Percentiles rank a stretch among this genome's conserved stretches.
Evolutionary conservation across 208 protist genomes (phyloP).

Genomic region (Crithidia sp.): DNA sequence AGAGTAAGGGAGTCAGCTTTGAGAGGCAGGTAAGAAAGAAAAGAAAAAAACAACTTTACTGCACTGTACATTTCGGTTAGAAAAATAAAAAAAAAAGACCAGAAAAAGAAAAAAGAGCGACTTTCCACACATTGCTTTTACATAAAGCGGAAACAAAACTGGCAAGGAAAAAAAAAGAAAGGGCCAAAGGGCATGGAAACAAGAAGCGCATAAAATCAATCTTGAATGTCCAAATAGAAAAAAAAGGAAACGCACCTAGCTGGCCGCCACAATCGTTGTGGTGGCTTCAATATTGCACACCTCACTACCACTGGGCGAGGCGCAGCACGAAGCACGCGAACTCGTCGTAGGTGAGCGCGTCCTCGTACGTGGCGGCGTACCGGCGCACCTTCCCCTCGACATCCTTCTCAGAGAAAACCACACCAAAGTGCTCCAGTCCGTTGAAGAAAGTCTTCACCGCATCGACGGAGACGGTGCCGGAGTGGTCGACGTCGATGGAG

Average conservation of each 20-base stretch:
- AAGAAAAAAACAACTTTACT: no score
- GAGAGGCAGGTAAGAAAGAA: no score
- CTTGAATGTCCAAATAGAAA: not conserved
- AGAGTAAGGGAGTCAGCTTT: no score
- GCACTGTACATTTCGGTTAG: no score
- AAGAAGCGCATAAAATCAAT: no score
- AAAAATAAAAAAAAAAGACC: not conserved
- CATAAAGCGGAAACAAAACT: no score
- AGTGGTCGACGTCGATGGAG: conserved; percentile 80
- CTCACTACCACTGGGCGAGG: conserved; percentile 81
- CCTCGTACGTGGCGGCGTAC: conserved; percentile 68
- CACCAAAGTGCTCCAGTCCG: conserved; percentile 86
- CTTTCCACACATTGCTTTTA: no score
- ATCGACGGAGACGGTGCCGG: conserved; percentile 70
- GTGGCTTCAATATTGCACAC: not conserved
- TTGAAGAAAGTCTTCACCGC: conserved; percentile 84
- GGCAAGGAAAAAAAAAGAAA: no score
- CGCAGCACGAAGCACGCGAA: conserved; percentile 90
- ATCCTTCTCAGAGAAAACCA: conserved; percentile 80
- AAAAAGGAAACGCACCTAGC: not conserved
- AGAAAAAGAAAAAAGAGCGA: no score
- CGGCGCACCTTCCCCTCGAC: conserved; percentile 78
- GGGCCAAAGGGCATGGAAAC: no score
- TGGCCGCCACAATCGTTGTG: no score
- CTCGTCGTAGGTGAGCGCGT: conserved; percentile 88